These are phyloP conservation scores for Stagonosporopsis rhizophila DNA, from an alignment of 2,329 filamentous ascomycete genomes.

Conservation along the genomic window DNA sequence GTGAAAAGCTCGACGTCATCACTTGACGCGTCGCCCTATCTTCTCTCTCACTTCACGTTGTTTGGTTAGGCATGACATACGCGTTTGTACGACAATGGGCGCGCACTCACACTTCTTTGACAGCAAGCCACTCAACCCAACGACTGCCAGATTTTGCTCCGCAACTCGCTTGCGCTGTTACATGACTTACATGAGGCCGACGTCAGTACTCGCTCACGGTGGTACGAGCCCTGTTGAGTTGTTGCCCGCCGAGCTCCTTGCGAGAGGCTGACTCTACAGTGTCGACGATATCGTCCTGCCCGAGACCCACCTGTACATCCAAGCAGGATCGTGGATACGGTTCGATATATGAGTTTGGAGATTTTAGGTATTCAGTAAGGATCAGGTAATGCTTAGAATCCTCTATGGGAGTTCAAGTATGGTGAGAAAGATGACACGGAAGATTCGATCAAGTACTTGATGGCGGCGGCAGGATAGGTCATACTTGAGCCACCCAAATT, in stretches of 20 bases:
- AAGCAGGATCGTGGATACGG: not conserved
- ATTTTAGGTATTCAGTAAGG: not conserved
- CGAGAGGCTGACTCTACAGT: not conserved
- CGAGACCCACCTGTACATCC: not conserved
- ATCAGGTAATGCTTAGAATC: no score
- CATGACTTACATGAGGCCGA: not conserved
- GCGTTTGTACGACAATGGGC: not conserved
- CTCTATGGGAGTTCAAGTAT: no score
- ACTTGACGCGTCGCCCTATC: not conserved
- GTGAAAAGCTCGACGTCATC: not conserved
- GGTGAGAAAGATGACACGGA: no score
- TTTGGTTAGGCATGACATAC: not conserved
- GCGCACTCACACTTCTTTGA: not conserved
- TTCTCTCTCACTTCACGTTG: not conserved
- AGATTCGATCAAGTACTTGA: no score
- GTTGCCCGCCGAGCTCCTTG: not conserved
- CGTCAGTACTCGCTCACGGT: not conserved
- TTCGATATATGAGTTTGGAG: not conserved
- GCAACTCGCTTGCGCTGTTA: not conserved
- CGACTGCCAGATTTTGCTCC: not conserved
- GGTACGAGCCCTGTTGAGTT: not conserved
- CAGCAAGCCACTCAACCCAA: not conserved
- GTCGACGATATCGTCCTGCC: not conserved
- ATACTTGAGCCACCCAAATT: no score
- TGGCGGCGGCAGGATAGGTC: no score